Conservation (phyloP, 805 yeast genomes). For the Pichia insulana region DNA sequence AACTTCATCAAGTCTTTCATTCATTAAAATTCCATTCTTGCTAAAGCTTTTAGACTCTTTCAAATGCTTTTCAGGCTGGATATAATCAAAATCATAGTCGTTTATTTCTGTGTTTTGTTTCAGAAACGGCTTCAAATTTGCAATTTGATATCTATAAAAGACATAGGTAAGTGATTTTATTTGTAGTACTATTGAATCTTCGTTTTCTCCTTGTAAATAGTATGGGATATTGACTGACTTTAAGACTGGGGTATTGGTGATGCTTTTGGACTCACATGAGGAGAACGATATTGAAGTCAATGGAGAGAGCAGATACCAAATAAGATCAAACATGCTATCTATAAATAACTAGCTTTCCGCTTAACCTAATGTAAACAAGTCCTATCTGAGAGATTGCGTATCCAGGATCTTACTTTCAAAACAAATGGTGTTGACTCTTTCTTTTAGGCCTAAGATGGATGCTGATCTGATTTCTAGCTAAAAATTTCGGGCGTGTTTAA, state of each 20-base stretch:
- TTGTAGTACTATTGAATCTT: conserved; percentile 55
- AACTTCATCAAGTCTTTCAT: conserved; percentile 42
- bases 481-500: no score
- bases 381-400: no score
- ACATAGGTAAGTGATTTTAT: conserved; percentile 50
- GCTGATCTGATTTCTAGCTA: no score
- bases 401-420: no score
- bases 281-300: conserved; percentile 4
- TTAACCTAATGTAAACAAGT: no score
- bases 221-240: conserved; percentile 38
- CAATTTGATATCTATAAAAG: conserved; percentile 28
- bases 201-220: conserved; percentile 36
- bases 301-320: conserved; percentile 9
- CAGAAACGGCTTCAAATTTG: conserved; percentile 29
- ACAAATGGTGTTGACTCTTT: no score
- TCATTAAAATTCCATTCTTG: conserved; percentile 14
- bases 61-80: not conserved
- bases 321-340: conserved; percentile 5
- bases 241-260: conserved; percentile 1
- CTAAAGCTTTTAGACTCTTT: not conserved
- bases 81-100: conserved; percentile 8
- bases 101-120: conserved; percentile 18
- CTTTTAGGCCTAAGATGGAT: no score
- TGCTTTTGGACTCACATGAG: not conserved
- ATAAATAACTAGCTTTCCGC: no score